These are phyloP conservation scores for Nothomitra cinnamomea DNA, from an alignment of 2,329 filamentous ascomycete genomes.

Conservation along the genomic window DNA sequence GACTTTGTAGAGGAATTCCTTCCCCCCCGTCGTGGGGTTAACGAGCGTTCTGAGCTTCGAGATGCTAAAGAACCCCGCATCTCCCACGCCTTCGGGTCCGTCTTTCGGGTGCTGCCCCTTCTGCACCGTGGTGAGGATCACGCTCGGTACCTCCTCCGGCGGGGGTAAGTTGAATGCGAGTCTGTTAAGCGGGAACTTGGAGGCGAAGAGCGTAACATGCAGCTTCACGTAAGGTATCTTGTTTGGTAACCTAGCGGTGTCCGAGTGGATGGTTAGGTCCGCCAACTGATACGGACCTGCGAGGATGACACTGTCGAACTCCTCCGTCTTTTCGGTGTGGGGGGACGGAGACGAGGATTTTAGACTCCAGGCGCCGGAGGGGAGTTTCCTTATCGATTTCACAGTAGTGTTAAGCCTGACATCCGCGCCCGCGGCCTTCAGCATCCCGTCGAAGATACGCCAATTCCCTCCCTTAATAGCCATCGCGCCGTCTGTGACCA, in stretches of 20 bases:
- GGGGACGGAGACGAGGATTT: not conserved
- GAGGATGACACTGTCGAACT: constrained; percentile 67
- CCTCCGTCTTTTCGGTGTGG: constrained; percentile 10
- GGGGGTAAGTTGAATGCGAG: constrained; percentile 51
- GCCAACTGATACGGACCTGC: constrained; percentile 74
- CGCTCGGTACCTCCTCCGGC: constrained; percentile 45
- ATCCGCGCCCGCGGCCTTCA: constrained; percentile 43
- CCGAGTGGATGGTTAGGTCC: constrained; percentile 37
- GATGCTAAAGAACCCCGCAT: constrained; percentile 69
- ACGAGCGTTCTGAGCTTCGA: constrained; percentile 46
- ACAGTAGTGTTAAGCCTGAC: constrained; percentile 53
- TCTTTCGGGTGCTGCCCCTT: constrained; percentile 29
- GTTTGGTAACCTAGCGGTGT: constrained; percentile 39
- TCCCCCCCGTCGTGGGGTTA: constrained; percentile 14
- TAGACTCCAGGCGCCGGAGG: constrained; percentile 27
- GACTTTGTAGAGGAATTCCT: constrained; percentile 48
- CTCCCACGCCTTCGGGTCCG: constrained; percentile 45
- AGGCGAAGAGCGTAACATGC: constrained; percentile 79
- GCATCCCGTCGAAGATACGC: constrained; percentile 80
- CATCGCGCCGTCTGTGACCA: constrained; percentile 74
- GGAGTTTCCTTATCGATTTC: constrained; percentile 34
- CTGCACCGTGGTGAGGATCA: constrained; percentile 68
- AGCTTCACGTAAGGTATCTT: constrained; percentile 71
- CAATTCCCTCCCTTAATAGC: constrained; percentile 76
- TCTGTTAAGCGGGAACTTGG: constrained; percentile 53